Base-by-base conservation (phyloP, 1,284 basidiomycete species). In the Sanghuangporus baumii region DNA sequence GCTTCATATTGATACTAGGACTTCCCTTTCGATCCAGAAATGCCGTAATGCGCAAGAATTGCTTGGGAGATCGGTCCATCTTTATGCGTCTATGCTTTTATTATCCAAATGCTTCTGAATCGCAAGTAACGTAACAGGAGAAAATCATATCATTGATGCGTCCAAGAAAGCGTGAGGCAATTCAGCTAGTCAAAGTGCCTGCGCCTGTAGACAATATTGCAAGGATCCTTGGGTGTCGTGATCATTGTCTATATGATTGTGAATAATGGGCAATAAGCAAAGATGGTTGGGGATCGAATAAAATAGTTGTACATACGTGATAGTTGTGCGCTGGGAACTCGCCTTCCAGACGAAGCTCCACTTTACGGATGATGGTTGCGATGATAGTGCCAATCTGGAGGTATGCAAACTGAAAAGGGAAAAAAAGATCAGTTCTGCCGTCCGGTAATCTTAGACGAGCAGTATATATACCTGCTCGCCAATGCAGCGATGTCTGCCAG, bases 401-500 rank as follows among this genome's bases (percentile, higher is more conserved):
- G 74, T 98, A 96, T 14, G 97, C 97, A 71, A 98, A 99, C 84
- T 94, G 2, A 23, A 23, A 68, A 52, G 12, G 67, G 16, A 59
- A 69, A 68, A 59, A 71, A 26, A 54, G 64, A 18, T 65, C 52
- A 11, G 23, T 8, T 40, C 66, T 67, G 36, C 23, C 54, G 8
- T 3, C 63, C 12, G 62, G 59, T 36, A 41, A 23, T 41, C 55
- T 23, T 47, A 57, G 31, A 43, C 20, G 18, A 56, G 8, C 20
- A n/a, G 11, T 37, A 36, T 34, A 74, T 80, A 65, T 65, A 88
- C 87, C 80, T 90, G 93, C 78, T 97, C 95, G 67, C 95, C 95
- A 67, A 97, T 96, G 75, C 96, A 98, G 62, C 95, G 81, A 77
- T 98, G 95, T 68, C 93, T 82, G 31, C 95, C 96, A 52, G 96